Percentiles rank a stretch among this genome's conserved stretches.
phyloP scores from a whole-genome alignment of 225 moss, liverwort and hornwort genomes.

The Lunularia cruciata region DNA sequence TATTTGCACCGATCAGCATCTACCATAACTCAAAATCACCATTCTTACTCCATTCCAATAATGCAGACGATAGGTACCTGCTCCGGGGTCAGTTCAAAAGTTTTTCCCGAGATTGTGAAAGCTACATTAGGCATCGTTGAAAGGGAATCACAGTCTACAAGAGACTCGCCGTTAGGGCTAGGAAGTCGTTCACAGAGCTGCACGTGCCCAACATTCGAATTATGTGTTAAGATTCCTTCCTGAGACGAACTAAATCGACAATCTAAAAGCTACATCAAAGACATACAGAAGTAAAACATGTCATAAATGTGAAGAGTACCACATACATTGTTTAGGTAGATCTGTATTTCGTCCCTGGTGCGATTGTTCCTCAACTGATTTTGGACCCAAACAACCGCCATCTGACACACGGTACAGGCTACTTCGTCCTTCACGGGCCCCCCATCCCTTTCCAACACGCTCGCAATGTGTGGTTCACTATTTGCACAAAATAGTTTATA shows the following conservation, averaged over 20 bases:
- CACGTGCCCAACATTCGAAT: not conserved
- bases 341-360: slow-evolving; percentile 62
- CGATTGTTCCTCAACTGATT: slow-evolving; percentile 76
- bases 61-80: slow-evolving; percentile 65
- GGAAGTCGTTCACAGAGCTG: slow-evolving; percentile 91
- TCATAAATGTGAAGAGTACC: too few species aligned
- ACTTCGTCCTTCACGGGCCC: slow-evolving; percentile 39
- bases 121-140: slow-evolving; percentile 72
- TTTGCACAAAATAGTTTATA: not conserved
- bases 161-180: slow-evolving; percentile 85
- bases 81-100: slow-evolving; percentile 68
- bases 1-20: too few species aligned
- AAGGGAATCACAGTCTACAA: slow-evolving; percentile 68
- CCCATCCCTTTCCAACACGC: slow-evolving; percentile 64
- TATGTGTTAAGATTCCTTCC: not conserved
- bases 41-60: too few species aligned
- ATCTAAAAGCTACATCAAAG: too few species aligned
- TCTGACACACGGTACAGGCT: slow-evolving; percentile 74
- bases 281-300: too few species aligned
- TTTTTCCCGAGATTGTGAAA: slow-evolving; percentile 71
- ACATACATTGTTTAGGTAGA: slow-evolving; percentile 59
- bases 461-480: slow-evolving; percentile 57
- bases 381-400: slow-evolving; percentile 91
- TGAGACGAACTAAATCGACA: not conserved
- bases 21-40: too few species aligned